Percentiles rank a stretch among this genome's conserved stretches.
Conservation (phyloP, 2,329 filamentous ascomycete genomes). For the Neurospora crassa region DNA sequence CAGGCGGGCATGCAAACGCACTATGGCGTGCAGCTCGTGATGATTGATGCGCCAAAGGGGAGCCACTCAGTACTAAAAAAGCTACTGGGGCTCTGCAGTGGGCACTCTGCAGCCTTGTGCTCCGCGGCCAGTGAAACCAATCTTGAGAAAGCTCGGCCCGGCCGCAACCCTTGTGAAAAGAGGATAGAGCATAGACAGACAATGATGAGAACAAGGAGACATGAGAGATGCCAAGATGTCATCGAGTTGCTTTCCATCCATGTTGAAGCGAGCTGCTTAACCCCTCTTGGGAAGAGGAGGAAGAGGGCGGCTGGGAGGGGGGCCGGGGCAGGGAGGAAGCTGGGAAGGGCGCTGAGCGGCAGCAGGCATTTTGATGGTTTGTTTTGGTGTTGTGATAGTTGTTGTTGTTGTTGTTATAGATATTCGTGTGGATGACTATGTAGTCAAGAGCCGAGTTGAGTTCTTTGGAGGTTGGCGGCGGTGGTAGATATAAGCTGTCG, state of each 20-base stretch:
- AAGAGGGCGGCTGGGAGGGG: slow-evolving; percentile 54
- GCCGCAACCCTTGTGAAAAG: slow-evolving; percentile 5
- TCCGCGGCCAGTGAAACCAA: slow-evolving; percentile 3
- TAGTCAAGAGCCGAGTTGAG: not conserved
- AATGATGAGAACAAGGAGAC: slow-evolving; percentile 8
- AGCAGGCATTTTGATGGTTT: slow-evolving; percentile 35
- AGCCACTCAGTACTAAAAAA: slow-evolving; percentile 8
- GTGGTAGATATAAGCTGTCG: slow-evolving; percentile 3
- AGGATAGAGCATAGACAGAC: slow-evolving; percentile 8
- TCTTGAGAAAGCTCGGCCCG: slow-evolving; percentile 6
- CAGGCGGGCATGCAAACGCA: slow-evolving; percentile 11
- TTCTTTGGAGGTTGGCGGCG: not conserved
- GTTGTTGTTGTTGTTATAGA: slow-evolving; percentile 3
- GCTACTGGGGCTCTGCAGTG: slow-evolving; percentile 2
- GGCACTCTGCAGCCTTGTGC: slow-evolving; percentile 10
- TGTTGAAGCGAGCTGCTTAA: slow-evolving; percentile 24
- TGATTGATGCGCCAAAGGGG: slow-evolving; percentile 6
- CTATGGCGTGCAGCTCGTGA: slow-evolving; percentile 16
- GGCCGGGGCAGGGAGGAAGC: slow-evolving; percentile 58
- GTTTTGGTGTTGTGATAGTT: slow-evolving; percentile 8
- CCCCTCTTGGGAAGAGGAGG: slow-evolving; percentile 54
- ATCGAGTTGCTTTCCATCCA: not conserved
- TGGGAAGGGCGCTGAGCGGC: slow-evolving; percentile 49
- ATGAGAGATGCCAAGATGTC: slow-evolving; percentile 10
- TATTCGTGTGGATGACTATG: not conserved